Base-by-base conservation (phyloP, 768 basidiomycete genomes). In the Suillus plorans region DNA sequence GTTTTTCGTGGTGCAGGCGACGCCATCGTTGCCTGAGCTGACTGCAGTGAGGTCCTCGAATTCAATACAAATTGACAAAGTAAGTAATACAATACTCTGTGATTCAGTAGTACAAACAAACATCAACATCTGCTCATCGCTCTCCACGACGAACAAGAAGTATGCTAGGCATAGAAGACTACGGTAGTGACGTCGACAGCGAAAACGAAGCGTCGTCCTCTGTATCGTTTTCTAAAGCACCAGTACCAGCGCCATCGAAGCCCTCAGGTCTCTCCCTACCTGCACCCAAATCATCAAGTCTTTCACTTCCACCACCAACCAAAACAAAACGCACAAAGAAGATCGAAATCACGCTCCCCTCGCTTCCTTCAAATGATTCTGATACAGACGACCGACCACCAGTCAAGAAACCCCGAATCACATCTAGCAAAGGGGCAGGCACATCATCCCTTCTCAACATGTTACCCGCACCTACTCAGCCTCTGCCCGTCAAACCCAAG, bases 91-190 rank as follows among this genome's bases (percentile, higher is more conserved):
- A 56, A 36, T 36, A 56, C 55, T n/a, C 20, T 36, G 36, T 13
- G 13, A 56, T 56, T 36, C 34, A n/a, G 14, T 36, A 28, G 42
- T 8, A 59, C 58, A 59, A 59, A 59, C 28, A 59, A 39, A 20
- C 41, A 42, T 42, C 58, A 59, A 59, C 12, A 59, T 36, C 31
- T 62, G 22, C 14, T 58, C 55, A 42, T 52, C 61, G 42, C 47
- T 25, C 44, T 49, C 55, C 37, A 60, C 41, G 16, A 45, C 42
- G 10, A 58, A 13, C 52, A 69, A 34, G 18, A 67, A 71, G 66
- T 69, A 92, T 92, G 89, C 84, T 92, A 67, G 89, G 89, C 39
- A 81, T 93, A 64, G 90, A 89, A 70, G 85, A 82, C 80, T 92
- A 93, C 70, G 90, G 89, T 67, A 93, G 91, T 76, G 89, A 82